Conservation (phyloP, 208 protist species). For the Trypanosoma cruzi region DNA sequence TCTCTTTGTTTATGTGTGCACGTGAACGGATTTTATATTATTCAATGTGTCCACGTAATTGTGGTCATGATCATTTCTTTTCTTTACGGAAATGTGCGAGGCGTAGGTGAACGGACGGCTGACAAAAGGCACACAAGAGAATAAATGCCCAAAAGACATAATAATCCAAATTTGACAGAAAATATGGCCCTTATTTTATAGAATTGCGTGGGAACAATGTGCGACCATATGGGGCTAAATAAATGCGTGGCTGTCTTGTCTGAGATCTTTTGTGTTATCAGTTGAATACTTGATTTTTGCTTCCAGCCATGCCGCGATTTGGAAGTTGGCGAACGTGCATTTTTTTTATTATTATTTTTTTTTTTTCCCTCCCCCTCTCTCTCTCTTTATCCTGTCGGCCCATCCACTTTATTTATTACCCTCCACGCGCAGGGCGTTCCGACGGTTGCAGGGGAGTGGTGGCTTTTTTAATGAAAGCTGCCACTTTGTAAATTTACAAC, state of each 20-base stretch:
- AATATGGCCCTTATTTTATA: too few relatives aligned
- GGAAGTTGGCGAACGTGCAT: background rate
- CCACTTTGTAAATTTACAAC: too few relatives aligned
- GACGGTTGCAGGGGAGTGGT: too few relatives aligned
- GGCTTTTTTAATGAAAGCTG: too few relatives aligned
- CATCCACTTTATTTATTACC: background rate
- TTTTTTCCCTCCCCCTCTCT: too few relatives aligned
- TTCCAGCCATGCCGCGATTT: background rate
- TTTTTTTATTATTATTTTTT: background rate
- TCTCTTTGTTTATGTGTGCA: background rate
- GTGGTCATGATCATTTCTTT: background rate
- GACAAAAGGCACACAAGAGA: background rate
- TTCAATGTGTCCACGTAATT: background rate
- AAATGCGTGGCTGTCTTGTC: background rate
- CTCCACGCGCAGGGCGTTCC: background rate
- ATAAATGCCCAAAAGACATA: too few relatives aligned
- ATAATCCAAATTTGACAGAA: too few relatives aligned
- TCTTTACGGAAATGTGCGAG: background rate
- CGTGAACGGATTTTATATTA: background rate
- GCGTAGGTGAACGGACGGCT: background rate
- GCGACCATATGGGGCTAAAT: background rate
- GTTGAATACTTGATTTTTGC: background rate
- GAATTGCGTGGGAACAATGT: background rate
- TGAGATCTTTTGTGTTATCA: background rate
- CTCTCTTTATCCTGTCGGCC: background rate